Evolutionary conservation across 768 basidiomycete genomes (phyloP).

Genomic region (Kwoniella heveanensis): DNA sequence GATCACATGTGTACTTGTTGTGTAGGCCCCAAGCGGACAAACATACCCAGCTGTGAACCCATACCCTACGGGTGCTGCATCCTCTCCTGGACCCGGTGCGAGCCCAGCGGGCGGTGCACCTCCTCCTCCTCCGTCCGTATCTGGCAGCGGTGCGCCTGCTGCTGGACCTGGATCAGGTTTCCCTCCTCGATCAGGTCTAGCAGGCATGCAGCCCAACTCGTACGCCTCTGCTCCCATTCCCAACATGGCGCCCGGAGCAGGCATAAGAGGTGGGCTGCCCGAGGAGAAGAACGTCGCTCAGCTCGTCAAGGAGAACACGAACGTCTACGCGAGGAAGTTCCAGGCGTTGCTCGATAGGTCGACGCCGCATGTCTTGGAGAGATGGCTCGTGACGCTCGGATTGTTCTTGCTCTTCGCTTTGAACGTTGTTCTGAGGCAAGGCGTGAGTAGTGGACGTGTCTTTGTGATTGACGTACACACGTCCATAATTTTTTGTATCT

Average conservation of each 20-base stretch:
- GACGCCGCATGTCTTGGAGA: slow-evolving; percentile 84
- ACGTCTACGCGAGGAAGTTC: slow-evolving; percentile 59
- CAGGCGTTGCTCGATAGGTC: slow-evolving; percentile 87
- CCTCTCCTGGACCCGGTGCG: slow-evolving; percentile 22
- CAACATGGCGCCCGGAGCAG: slow-evolving; percentile 33
- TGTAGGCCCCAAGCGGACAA: slow-evolving; percentile 1
- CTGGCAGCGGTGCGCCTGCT: slow-evolving; percentile 25
- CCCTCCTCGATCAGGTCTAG: slow-evolving; percentile 49
- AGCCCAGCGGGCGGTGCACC: slow-evolving; percentile 6
- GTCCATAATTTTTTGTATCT: too few species aligned
- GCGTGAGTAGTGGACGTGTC: slow-evolving; percentile 67
- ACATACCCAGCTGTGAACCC: slow-evolving; percentile 19
- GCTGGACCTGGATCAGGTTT: slow-evolving; percentile 54
- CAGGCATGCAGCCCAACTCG: slow-evolving; percentile 44
- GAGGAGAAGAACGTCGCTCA: slow-evolving; percentile 56
- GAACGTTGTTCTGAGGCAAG: slow-evolving; percentile 83
- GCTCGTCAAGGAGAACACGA: slow-evolving; percentile 51
- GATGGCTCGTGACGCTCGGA: slow-evolving; percentile 79
- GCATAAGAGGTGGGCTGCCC: slow-evolving; percentile 43
- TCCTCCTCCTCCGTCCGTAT: background rate
- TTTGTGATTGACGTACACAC: too few species aligned
- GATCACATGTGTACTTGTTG: background rate
- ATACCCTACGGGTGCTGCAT: slow-evolving; percentile 4
- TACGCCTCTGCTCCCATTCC: slow-evolving; percentile 35
- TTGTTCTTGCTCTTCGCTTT: slow-evolving; percentile 76